A percentile compares a stretch with the other conserved stretches of the same genome.
phyloP scores from a whole-genome alignment of 192 early-diverging fungal genomes.

The Backusella tarrabulga region DNA sequence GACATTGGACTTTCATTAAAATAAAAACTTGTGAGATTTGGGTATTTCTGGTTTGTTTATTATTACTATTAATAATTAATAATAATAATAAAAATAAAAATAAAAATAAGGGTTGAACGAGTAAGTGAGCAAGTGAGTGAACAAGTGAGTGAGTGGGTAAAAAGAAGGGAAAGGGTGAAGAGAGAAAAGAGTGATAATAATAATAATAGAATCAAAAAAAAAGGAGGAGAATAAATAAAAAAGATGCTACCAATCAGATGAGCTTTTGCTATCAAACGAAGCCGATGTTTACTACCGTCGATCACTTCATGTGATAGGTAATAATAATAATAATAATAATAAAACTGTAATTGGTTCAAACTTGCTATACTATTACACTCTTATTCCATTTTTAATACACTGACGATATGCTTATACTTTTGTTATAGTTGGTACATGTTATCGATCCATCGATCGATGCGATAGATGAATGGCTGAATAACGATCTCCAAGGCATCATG shows the following conservation, averaged over 20 bases:
- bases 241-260: constrained; percentile 3
- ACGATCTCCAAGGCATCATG: too few species aligned
- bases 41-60: background rate
- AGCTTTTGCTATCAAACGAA: background rate
- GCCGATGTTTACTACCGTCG: background rate
- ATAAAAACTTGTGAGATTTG: background rate
- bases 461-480: too few species aligned
- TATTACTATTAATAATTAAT: background rate
- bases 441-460: too few species aligned
- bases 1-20: background rate
- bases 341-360: background rate
- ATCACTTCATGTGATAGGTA: background rate
- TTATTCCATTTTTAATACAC: background rate
- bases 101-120: background rate
- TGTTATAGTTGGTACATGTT: background rate
- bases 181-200: background rate
- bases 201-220: background rate
- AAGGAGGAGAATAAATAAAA: background rate
- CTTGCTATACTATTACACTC: background rate
- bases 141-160: too few species aligned
- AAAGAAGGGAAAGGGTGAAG: background rate
- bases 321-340: background rate
- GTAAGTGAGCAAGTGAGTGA: background rate
- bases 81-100: background rate
- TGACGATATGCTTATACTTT: background rate